Evolutionary conservation across 2,329 filamentous ascomycete species (phyloP).

Genomic region (Phyllosticta citribraziliensis): DNA sequence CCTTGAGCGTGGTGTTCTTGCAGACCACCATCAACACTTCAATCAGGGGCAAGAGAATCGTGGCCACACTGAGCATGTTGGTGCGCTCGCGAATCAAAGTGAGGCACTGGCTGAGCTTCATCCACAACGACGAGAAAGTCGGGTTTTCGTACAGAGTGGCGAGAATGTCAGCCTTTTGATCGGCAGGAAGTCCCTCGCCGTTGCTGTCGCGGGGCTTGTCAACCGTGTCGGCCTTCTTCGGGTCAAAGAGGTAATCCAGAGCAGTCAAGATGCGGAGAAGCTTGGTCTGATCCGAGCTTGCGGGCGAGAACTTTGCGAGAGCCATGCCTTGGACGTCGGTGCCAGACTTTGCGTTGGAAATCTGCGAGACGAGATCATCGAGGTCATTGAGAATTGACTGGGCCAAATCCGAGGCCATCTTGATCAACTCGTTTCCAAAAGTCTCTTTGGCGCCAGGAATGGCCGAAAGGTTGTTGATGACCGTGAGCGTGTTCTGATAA

Average conservation of each 20-base stretch:
- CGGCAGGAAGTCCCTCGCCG: constrained; percentile 44
- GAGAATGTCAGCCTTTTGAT: constrained; percentile 74
- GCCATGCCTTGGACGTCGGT: constrained; percentile 94
- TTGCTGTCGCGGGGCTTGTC: constrained; percentile 32
- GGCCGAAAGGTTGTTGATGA: constrained; percentile 95
- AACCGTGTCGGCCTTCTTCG: constrained; percentile 54
- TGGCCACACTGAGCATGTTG: constrained; percentile 94
- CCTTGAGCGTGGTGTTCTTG: constrained; percentile 84
- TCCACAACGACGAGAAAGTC: constrained; percentile 86
- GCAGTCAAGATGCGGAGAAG: constrained; percentile 85
- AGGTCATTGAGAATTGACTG: constrained; percentile 78
- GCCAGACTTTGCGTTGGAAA: constrained; percentile 74
- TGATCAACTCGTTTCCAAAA: constrained; percentile 87
- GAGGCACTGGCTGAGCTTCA: constrained; percentile 80
- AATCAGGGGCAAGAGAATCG: constrained; percentile 85
- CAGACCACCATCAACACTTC: constrained; percentile 98
- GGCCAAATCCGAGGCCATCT: constrained; percentile 75
- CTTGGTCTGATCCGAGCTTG: constrained; percentile 94
- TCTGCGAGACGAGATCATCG: constrained; percentile 73
- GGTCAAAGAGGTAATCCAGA: constrained; percentile 89
- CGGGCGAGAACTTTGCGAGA: constrained; percentile 88
- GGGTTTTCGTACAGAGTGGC: constrained; percentile 82
- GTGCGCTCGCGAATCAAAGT: constrained; percentile 81
- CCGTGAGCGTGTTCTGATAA: constrained; percentile 92
- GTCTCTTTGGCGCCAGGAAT: constrained; percentile 82